Percentiles rank a stretch among this genome's conserved stretches.
These are phyloP conservation scores for Barbatosphaeria neglecta DNA, from an alignment of 495 filamentous ascomycete species.

Conservation along the genomic window DNA sequence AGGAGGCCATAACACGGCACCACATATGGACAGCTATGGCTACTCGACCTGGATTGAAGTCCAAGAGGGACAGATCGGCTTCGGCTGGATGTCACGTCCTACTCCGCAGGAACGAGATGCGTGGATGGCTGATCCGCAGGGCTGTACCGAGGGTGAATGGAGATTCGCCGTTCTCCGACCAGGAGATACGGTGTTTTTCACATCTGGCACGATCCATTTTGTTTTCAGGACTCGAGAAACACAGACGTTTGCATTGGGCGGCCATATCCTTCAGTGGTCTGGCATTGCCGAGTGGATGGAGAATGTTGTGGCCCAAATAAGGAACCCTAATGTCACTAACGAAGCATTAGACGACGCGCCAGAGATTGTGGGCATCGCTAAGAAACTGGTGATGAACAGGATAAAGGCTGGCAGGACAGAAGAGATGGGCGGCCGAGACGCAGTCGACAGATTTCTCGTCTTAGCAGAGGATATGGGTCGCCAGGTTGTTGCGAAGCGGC, in stretches of 20 bases:
- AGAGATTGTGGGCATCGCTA: constrained; percentile 1
- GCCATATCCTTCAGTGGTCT: constrained; percentile 12
- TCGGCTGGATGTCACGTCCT: constrained; percentile 16
- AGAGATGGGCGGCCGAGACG: background rate
- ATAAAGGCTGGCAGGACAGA: background rate
- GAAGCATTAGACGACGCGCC: constrained; percentile 9
- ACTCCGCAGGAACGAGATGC: constrained; percentile 8
- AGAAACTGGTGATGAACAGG: constrained; percentile 1
- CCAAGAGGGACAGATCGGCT: constrained; percentile 17
- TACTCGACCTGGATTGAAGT: constrained; percentile 15
- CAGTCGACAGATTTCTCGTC: background rate
- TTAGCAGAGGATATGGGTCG: background rate
- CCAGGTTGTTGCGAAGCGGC: too few relatives aligned
- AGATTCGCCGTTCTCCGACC: constrained; percentile 16
- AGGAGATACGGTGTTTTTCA: constrained; percentile 19
- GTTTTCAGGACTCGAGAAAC: constrained; percentile 13
- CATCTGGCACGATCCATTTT: constrained; percentile 19
- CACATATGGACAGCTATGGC: background rate
- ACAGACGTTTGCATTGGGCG: constrained; percentile 8
- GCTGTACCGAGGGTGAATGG: constrained; percentile 13
- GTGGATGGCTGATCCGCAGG: constrained; percentile 9
- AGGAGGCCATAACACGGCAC: background rate
- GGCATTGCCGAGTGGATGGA: constrained; percentile 7
- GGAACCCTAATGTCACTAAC: constrained; percentile 6
- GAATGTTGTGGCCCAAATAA: constrained; percentile 5